phyloP scores from a whole-genome alignment of 1,284 basidiomycete genomes.

The Vanrija pseudolonga region DNA sequence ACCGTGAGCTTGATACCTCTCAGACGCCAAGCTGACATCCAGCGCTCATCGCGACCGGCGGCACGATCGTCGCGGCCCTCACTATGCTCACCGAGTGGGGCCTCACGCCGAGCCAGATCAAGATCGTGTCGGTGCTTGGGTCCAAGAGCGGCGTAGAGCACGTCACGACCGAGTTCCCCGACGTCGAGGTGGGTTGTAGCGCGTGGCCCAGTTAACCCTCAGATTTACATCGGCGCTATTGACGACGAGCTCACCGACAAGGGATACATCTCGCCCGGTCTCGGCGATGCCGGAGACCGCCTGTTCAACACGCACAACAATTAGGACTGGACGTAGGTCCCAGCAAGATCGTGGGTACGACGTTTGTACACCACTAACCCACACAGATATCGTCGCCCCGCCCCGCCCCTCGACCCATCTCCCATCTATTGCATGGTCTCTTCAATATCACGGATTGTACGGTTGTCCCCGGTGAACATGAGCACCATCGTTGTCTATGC shows the following conservation, averaged over 20 bases:
- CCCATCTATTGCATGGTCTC: too few species aligned
- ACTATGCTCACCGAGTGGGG: constrained; percentile 85
- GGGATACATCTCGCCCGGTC: constrained; percentile 78
- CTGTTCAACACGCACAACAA: constrained; percentile 15
- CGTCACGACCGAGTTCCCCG: constrained; percentile 66
- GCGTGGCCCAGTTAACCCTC: neutral
- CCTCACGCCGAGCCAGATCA: constrained; percentile 62
- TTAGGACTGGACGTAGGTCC: neutral
- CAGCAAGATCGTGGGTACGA: neutral
- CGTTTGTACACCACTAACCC: too few species aligned
- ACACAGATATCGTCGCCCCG: too few species aligned
- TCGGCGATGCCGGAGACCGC: constrained; percentile 66
- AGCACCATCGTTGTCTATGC: too few species aligned
- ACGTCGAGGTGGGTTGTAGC: constrained; percentile 64
- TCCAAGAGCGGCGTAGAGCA: constrained; percentile 69
- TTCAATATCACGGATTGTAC: too few species aligned
- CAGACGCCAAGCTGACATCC: constrained; percentile 2
- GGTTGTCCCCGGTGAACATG: too few species aligned
- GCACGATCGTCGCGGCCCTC: constrained; percentile 83
- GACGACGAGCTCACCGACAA: constrained; percentile 67
- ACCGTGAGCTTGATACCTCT: constrained; percentile 52
- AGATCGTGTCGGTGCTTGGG: constrained; percentile 76
- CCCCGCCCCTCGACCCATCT: too few species aligned
- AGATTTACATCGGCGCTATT: constrained; percentile 82
- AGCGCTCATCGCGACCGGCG: constrained; percentile 85